Conservation (phyloP, 2,329 filamentous ascomycete species). For the Colletotrichum coccodes region DNA sequence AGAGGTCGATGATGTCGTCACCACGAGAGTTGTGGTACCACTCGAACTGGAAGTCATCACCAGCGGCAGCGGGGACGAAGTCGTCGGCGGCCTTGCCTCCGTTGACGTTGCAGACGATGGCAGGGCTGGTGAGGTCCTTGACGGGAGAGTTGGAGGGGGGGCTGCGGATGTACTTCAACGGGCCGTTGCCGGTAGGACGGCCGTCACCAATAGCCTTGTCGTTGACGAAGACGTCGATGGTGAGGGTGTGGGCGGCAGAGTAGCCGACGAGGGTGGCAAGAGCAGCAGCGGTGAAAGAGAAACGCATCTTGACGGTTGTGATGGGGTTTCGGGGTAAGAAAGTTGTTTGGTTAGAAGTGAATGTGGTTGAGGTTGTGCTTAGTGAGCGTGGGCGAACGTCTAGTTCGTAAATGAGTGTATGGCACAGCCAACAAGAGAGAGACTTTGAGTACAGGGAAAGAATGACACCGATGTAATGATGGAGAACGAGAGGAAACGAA, state of each 20-base stretch:
- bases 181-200: constrained; percentile 48
- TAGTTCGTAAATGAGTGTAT: constrained; percentile 32
- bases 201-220: constrained; percentile 44
- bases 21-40: constrained; percentile 61
- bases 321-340: neutral
- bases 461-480: constrained; percentile 33
- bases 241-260: constrained; percentile 56
- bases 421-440: constrained; percentile 33
- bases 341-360: constrained; percentile 20
- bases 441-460: constrained; percentile 29
- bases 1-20: constrained; percentile 64
- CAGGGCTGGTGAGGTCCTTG: constrained; percentile 54
- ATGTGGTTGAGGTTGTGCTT: constrained; percentile 27
- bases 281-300: constrained; percentile 38
- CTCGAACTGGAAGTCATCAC: constrained; percentile 58
- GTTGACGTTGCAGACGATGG: constrained; percentile 57
- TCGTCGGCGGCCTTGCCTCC: constrained; percentile 45
- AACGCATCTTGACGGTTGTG: constrained; percentile 45
- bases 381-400: constrained; percentile 32
- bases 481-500: neutral
- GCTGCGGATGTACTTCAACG: constrained; percentile 53
- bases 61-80: constrained; percentile 56
- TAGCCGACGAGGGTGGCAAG: constrained; percentile 45
- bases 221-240: constrained; percentile 60
- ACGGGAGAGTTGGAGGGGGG: constrained; percentile 55